Evolutionary conservation across 192 early-diverging fungal genomes (phyloP), one percentile per base, ranked within the genome.

Genomic region (Podila clonocystis): DNA sequence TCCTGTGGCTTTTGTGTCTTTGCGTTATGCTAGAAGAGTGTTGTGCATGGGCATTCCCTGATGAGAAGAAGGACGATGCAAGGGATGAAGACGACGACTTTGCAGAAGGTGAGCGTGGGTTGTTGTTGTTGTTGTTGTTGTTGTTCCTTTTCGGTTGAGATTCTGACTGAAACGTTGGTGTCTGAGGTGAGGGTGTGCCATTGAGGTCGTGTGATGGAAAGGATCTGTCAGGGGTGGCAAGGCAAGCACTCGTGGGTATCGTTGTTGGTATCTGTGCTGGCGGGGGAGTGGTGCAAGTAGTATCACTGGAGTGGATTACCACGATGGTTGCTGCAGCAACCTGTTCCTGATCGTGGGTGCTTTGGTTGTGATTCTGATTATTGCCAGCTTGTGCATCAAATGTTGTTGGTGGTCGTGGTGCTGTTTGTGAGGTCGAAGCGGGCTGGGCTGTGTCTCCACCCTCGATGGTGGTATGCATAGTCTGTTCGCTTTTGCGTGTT

Each of bases 21-120:
- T 55, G 52, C 8, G 9, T 6, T 55, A 55, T 1, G 24, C 22
- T 9, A 9, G 17, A 22, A 52, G n/a, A 22, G 17, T 55, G 52
- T 9, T 55, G 52, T 24, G 20, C 8, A 24, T 55, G 20, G 22
- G 22, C 4, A 17, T 55, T 55, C n/a, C n/a, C 52, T n/a, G 52
- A 55, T 2, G 52, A 55, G 2, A 55, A 26, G 52, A 55, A 55
- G 52, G 52, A 55, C 2, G 52, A 55, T 55, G 52, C 52, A 55
- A 55, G 52, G 22, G 52, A 55, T n/a, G 52, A 55, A 17, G 52
- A 55, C 11, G 52, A 55, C 20, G 52, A 55, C 52, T 55, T 55
- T 20, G 24, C n/a, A 26, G 52, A 55, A 22, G 52, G 52, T 17
- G 52, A 55, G 8, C 52, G 52, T 55, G n/a, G 2, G 22, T 24